phyloP scores from a whole-genome alignment of 495 filamentous ascomycete genomes.

The Xylaria acuta region DNA sequence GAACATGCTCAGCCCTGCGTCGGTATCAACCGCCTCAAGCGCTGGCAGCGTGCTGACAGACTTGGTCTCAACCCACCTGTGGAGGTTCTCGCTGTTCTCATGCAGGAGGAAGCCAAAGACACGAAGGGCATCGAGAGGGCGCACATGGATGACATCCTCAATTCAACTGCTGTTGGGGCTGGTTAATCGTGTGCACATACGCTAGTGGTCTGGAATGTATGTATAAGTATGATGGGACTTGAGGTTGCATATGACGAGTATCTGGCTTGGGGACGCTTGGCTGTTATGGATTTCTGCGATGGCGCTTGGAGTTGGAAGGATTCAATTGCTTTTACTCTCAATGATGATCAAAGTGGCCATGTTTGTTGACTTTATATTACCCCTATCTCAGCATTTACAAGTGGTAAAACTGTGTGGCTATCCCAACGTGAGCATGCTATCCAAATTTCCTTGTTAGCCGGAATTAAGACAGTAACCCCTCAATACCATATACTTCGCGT shows the following conservation, averaged over 20 bases:
- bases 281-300: constrained; percentile 29
- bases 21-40: constrained; percentile 78
- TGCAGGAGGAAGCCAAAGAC: constrained; percentile 69
- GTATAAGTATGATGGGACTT: constrained; percentile 25
- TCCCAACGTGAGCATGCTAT: not conserved
- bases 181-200: constrained; percentile 27
- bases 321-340: constrained; percentile 26
- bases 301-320: constrained; percentile 36
- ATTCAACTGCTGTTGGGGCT: constrained; percentile 46
- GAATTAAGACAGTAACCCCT: not conserved
- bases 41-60: constrained; percentile 84
- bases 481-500: constrained; percentile 97
- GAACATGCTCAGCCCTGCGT: constrained; percentile 73
- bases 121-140: constrained; percentile 61
- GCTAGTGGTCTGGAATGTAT: constrained; percentile 1
- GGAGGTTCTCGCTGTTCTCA: constrained; percentile 85
- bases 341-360: not conserved
- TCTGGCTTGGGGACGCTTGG: constrained; percentile 10
- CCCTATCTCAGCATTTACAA: not conserved
- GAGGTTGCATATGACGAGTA: constrained; percentile 12
- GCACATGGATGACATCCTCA: constrained; percentile 82
- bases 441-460: not conserved
- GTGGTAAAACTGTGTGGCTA: not conserved
- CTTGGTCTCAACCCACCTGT: constrained; percentile 85
- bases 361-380: not conserved